Evolutionary conservation across 2,329 filamentous ascomycete species (phyloP).

Genomic region (Passalora sequoiae): DNA sequence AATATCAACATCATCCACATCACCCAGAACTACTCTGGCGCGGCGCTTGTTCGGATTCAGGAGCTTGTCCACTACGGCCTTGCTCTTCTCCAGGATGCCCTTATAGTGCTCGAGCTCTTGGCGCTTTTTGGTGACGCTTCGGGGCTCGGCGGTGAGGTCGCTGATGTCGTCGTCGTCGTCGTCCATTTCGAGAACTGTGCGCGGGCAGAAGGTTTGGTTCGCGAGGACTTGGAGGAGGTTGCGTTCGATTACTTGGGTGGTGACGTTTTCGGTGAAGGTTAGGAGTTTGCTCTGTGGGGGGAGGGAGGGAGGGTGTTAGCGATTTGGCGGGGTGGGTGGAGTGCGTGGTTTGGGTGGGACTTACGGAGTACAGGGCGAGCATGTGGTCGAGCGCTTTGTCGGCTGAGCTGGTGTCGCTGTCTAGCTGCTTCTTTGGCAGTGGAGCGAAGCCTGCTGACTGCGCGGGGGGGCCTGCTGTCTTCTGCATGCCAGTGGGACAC

Average conservation of each 20-base stretch:
- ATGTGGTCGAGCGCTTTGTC: slow-evolving; percentile 36
- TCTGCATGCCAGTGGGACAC: no score
- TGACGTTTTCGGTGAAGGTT: slow-evolving; percentile 34
- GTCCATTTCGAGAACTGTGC: slow-evolving; percentile 29
- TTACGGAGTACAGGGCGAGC: slow-evolving; percentile 37
- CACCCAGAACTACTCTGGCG: neutral
- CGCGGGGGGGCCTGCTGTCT: no score
- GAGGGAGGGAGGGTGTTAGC: no score
- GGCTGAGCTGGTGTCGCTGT: slow-evolving; percentile 35
- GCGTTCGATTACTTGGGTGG: slow-evolving; percentile 38
- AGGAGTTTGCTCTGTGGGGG: slow-evolving; percentile 31
- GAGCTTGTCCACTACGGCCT: neutral
- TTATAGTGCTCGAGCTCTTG: slow-evolving; percentile 27
- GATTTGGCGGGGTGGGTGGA: no score
- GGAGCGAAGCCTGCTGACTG: no score
- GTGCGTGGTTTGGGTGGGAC: no score
- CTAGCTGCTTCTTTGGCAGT: no score
- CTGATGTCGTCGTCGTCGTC: slow-evolving; percentile 36
- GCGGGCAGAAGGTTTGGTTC: slow-evolving; percentile 30
- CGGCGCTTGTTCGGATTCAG: slow-evolving; percentile 2
- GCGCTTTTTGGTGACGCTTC: slow-evolving; percentile 28
- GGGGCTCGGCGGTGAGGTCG: slow-evolving; percentile 34
- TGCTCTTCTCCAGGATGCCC: slow-evolving; percentile 32
- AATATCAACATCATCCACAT: neutral
- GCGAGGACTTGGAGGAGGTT: slow-evolving; percentile 33